These are phyloP conservation scores for Phytophthora tentaculata DNA, from an alignment of 352 stramenopile genomes.

Conservation along the genomic window DNA sequence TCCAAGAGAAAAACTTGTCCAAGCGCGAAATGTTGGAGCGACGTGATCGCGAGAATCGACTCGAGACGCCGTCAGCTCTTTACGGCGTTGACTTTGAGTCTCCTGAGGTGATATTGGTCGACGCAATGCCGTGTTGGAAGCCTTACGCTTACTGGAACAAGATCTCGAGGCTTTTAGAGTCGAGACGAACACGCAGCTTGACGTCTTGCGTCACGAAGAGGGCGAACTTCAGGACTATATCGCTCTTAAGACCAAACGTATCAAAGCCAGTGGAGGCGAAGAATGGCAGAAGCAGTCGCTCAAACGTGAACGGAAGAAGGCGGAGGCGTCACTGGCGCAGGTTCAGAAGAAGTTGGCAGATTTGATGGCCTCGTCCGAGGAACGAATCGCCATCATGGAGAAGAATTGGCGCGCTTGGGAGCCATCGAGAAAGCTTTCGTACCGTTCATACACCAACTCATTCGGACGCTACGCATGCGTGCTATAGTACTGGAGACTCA, in stretches of 20 bases:
- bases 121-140: constrained; percentile 60
- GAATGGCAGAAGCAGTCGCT: constrained; percentile 87
- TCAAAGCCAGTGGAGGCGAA: constrained; percentile 73
- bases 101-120: constrained; percentile 64
- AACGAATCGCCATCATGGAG: constrained; percentile 68
- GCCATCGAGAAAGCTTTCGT: constrained; percentile 77
- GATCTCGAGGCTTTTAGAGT: constrained; percentile 67
- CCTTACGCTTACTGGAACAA: constrained; percentile 51
- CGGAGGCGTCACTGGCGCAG: constrained; percentile 61
- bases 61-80: constrained; percentile 41
- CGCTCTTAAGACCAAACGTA: constrained; percentile 73
- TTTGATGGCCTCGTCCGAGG: constrained; percentile 53
- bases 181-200: constrained; percentile 71
- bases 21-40: constrained; percentile 34
- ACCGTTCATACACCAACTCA: constrained; percentile 78
- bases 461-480: constrained; percentile 52
- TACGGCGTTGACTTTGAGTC: constrained; percentile 74
- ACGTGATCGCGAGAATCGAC: constrained; percentile 46
- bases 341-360: constrained; percentile 56
- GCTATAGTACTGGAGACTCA: constrained; percentile 51
- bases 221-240: constrained; percentile 79
- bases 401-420: constrained; percentile 65
- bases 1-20: constrained; percentile 54
- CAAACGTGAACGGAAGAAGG: constrained; percentile 85
- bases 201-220: constrained; percentile 63